Base-by-base conservation (phyloP, 345 rosid species). In the Crucihimalaya himalaica region DNA sequence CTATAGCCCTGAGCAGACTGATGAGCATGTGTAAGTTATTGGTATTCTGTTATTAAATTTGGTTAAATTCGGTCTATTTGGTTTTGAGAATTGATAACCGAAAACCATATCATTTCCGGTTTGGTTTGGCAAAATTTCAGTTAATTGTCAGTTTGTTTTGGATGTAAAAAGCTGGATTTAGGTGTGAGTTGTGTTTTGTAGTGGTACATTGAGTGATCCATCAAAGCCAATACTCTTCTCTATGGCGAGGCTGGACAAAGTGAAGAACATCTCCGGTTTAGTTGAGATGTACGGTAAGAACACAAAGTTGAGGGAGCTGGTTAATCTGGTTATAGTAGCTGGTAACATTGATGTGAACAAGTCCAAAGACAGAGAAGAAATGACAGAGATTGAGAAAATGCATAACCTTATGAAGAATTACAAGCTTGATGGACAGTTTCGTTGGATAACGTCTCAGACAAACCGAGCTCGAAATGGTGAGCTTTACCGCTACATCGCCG, bases 381-480 rank as follows among this genome's bases (percentile, higher is more conserved):
- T 96, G n/a, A 59, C 37, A 20, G 99, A 96, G 83, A 96, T 96
- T 53, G 94, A 89, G 86, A 96, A 89, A 82, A 86, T 90, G 93
- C 88, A 92, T 79, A 76, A 50, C 15, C 92, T 92, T 34, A 85
- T 87, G 52, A 85, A 89, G 77, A 57, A 42, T 1, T 89, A 90
- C 80, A 75, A 89, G 11, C 81, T 96, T 74, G 88, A 85, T 13
- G 96, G 98, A 63, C 97, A 92, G 74, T 84, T 92, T 45, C 98
- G 98, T 43, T 96, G 99, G 98, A 86, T 90, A 55, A 80, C 78
- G 4, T 80, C 96, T 68, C 99, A 96, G 79, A 96, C 97, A 25
- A 96, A 96, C 81, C 84, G 97, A 63, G 97, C 98, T 71, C 87
- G 95, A 18, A 96, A 96, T 53, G 99, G 98, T 40, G 99, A 96